These are phyloP conservation scores for Cardamine chenopodiifolia DNA, from an alignment of 345 rosid species.

Conservation along the genomic window DNA sequence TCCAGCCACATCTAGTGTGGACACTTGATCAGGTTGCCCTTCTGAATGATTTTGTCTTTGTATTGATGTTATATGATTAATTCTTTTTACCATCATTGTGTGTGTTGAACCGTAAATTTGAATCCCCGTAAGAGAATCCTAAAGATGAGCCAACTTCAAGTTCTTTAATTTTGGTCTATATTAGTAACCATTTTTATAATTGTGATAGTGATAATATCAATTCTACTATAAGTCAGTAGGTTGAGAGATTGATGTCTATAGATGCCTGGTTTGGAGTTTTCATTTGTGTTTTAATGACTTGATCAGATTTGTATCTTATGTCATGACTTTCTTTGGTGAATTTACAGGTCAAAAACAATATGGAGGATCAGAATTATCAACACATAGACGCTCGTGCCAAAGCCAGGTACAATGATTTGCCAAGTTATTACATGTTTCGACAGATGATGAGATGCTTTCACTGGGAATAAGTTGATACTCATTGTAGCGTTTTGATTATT, in stretches of 20 bases:
- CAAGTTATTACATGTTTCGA: conserved; percentile 4
- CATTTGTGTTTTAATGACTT: not conserved
- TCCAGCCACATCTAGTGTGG: conserved; percentile 90
- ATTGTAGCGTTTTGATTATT: conserved; percentile 1
- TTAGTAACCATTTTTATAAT: not conserved
- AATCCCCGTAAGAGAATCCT: not conserved
- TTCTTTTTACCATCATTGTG: not conserved
- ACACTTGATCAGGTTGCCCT: conserved; percentile 82
- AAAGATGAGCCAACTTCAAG: conserved; percentile 4
- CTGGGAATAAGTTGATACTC: not conserved
- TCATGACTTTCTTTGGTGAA: conserved; percentile 10
- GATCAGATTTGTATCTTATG: not conserved
- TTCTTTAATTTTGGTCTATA: not conserved
- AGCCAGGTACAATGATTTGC: conserved; percentile 60
- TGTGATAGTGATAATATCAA: not conserved
- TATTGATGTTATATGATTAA: conserved; percentile 8
- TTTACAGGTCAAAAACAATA: conserved; percentile 64
- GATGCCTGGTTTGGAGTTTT: conserved; percentile 7
- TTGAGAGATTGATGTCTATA: not conserved
- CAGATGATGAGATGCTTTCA: conserved; percentile 2
- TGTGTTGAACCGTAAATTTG: not conserved
- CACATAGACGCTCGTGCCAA: conserved; percentile 85
- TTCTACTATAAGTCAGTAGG: not conserved
- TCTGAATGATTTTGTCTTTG: not conserved
- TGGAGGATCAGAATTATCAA: conserved; percentile 52